These are phyloP conservation scores for Phytophthora sansomeana DNA, from an alignment of 352 stramenopile genomes.

Conservation along the genomic window DNA sequence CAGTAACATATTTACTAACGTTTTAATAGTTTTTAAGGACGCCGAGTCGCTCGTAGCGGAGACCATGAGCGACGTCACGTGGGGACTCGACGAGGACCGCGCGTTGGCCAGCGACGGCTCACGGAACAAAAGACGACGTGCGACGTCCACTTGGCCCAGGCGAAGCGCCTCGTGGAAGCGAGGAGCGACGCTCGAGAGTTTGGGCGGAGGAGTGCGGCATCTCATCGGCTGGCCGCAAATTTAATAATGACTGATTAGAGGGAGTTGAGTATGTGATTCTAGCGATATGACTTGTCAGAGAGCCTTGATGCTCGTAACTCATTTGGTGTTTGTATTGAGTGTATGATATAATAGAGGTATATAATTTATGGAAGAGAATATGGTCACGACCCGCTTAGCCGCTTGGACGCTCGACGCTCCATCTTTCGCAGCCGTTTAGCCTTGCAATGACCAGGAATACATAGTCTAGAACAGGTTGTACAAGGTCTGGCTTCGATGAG, in stretches of 20 bases:
- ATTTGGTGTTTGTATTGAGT: not conserved
- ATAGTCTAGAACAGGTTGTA: conserved; percentile 16
- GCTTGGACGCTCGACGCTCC: conserved; percentile 16
- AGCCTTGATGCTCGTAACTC: not conserved
- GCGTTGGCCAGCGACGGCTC: conserved; percentile 26
- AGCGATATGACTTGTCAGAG: not conserved
- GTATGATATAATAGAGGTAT: not conserved
- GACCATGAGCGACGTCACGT: conserved; percentile 36
- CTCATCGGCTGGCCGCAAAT: conserved; percentile 7
- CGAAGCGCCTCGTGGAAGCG: conserved; percentile 35
- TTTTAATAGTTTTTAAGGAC: conserved; percentile 7
- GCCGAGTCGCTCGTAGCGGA: conserved; percentile 5
- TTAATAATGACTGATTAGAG: conserved; percentile 13
- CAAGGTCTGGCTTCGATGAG: conserved; percentile 29
- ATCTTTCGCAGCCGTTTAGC: conserved; percentile 25
- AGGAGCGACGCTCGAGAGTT: conserved; percentile 14
- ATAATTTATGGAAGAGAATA: not conserved
- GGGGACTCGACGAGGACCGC: conserved; percentile 17
- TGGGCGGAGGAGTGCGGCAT: conserved; percentile 12
- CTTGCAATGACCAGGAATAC: conserved; percentile 28
- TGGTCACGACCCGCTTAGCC: not conserved
- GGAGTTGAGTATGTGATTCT: not conserved
- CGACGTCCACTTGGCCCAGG: conserved; percentile 10
- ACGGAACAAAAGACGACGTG: conserved; percentile 31
- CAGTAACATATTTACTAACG: conserved; percentile 35